A percentile compares a stretch with the other conserved stretches of the same genome.
Evolutionary conservation across 768 basidiomycete species (phyloP).

Genomic region (Boletus vinaceobasis): DNA sequence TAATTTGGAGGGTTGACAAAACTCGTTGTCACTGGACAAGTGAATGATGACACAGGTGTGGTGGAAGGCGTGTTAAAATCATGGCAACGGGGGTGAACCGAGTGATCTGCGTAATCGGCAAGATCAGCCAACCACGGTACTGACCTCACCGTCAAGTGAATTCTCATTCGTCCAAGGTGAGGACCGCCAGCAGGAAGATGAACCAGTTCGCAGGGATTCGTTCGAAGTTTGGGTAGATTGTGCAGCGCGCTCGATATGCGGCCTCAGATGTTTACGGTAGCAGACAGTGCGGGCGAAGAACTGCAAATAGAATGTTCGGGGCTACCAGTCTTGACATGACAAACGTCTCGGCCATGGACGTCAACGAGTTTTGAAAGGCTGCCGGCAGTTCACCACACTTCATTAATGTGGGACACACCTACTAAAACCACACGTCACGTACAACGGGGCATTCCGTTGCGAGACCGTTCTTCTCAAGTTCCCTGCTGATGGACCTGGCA

Average conservation of each 20-base stretch:
- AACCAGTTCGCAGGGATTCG: conserved; percentile 6
- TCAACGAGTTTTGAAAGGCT: neutral
- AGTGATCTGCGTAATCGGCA: conserved; percentile 12
- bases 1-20: neutral
- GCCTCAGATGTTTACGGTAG: neutral
- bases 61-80: neutral
- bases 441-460: neutral
- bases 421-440: conserved; percentile 8
- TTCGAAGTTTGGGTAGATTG: neutral
- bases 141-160: conserved; percentile 7
- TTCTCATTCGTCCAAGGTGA: neutral
- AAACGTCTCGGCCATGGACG: neutral
- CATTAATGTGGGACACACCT: conserved; percentile 5
- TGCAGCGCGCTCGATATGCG: neutral
- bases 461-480: neutral
- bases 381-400: neutral
- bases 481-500: too few species aligned
- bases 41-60: neutral
- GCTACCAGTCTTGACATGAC: neutral
- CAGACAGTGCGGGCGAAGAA: neutral
- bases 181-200: neutral
- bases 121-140: neutral
- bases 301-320: neutral
- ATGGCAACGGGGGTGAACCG: neutral
- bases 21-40: neutral